phyloP scores from a whole-genome alignment of 2,329 filamentous ascomycete species.

The Malbranchea cinnamomea region DNA sequence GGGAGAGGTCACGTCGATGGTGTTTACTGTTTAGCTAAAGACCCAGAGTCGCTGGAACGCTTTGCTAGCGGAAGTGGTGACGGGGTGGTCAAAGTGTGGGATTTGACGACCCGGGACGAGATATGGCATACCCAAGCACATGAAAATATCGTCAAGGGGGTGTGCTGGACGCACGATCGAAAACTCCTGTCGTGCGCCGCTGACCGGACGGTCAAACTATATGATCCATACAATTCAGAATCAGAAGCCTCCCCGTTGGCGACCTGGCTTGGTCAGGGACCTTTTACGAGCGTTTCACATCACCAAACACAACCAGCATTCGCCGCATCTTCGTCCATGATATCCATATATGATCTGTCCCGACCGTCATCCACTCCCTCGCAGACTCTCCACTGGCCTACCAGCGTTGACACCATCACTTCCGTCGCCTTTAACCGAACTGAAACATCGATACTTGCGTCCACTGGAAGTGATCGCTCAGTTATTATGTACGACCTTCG shows the following conservation, averaged over 20 bases:
- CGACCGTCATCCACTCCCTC: constrained; percentile 61
- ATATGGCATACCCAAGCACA: constrained; percentile 70
- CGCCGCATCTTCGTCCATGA: constrained; percentile 57
- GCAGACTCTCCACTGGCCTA: constrained; percentile 77
- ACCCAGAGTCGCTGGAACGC: constrained; percentile 56
- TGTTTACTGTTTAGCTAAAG: constrained; percentile 66
- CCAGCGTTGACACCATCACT: constrained; percentile 77
- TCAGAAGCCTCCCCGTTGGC: constrained; percentile 56
- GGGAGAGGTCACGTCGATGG: constrained; percentile 88
- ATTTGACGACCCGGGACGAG: constrained; percentile 57
- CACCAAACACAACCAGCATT: constrained; percentile 68
- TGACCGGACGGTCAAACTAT: constrained; percentile 79
- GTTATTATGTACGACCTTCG: constrained; percentile 86
- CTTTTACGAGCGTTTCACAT: constrained; percentile 72
- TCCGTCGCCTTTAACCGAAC: constrained; percentile 81
- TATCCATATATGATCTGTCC: constrained; percentile 80
- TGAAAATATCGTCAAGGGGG: constrained; percentile 82
- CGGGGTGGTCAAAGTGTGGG: constrained; percentile 88
- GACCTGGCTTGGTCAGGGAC: constrained; percentile 69
- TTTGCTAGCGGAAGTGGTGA: constrained; percentile 80
- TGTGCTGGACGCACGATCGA: constrained; percentile 76
- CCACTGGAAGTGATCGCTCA: constrained; percentile 69
- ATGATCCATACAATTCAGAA: constrained; percentile 68
- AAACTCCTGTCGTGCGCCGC: constrained; percentile 76
- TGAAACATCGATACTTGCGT: constrained; percentile 81